Evolutionary conservation across 768 basidiomycete genomes (phyloP).

Genomic region (Lentinula boryana): DNA sequence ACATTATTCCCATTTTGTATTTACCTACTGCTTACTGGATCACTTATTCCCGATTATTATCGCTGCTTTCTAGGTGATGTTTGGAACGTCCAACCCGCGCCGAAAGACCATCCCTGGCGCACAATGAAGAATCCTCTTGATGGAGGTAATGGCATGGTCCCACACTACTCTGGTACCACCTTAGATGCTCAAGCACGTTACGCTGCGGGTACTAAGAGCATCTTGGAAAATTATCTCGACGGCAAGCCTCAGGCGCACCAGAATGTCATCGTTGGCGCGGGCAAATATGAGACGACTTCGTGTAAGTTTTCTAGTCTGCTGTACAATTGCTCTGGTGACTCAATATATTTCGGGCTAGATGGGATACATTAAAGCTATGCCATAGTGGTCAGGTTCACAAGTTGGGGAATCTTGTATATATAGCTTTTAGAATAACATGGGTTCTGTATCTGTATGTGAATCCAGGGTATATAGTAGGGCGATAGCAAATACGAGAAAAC

Average conservation of each 20-base stretch:
- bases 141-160: slow-evolving; percentile 87
- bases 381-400: too few relatives aligned
- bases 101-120: slow-evolving; percentile 82
- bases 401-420: too few relatives aligned
- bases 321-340: neutral
- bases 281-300: neutral
- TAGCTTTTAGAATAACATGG: too few relatives aligned
- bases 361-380: neutral
- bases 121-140: slow-evolving; percentile 74
- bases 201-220: slow-evolving; percentile 62
- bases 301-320: slow-evolving; percentile 29
- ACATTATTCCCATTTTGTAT: neutral
- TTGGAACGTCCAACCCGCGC: slow-evolving; percentile 86
- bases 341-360: neutral
- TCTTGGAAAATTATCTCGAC: slow-evolving; percentile 65
- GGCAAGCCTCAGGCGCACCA: slow-evolving; percentile 63
- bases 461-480: too few relatives aligned
- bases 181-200: slow-evolving; percentile 88
- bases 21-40: neutral
- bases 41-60: neutral
- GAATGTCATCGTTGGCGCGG: slow-evolving; percentile 70
- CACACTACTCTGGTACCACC: slow-evolving; percentile 85
- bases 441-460: too few relatives aligned
- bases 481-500: too few relatives aligned
- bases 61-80: slow-evolving; percentile 47